Evolutionary conservation across 2,329 filamentous ascomycete species (phyloP), one percentile per base, ranked within the genome.

Genomic region (Lecanicillium sp.): DNA sequence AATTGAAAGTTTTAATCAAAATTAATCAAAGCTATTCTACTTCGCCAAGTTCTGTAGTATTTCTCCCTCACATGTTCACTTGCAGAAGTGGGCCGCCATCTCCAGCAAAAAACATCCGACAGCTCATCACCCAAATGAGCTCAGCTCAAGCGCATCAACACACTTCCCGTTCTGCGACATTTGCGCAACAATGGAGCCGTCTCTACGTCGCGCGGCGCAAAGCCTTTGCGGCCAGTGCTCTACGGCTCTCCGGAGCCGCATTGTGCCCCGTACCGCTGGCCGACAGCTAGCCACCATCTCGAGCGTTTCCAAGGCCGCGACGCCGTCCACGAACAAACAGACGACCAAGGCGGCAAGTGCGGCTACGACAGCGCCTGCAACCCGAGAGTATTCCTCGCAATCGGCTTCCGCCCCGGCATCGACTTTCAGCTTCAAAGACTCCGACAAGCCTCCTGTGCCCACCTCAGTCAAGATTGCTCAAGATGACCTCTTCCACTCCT

Each of bases 401-500:
- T 33, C 47, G n/a, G 41, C n/a, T n/a, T n/a, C n/a, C n/a, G n/a
- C n/a, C n/a, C n/a, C n/a, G n/a, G n/a, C 40, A 20, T 26, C 41
- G 23, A 44, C 47, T 2, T 44, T 49, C 3, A 44, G 35, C 35
- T 49, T 49, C 47, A 44, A 14, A 6, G 35, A 38, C 6, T 44
- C 55, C n/a, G 56, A 51, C n/a, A 56, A 56, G 20, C 44, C 51
- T 10, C 48, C 49, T 10, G 49, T 58, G 10, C 24, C 60, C 1
- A 47, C 63, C 8, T 55, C 56, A 15, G 51, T 62, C 20, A 61
- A 59, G 39, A 75, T 95, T 21, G 74, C 73, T 54, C 76, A 82
- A 43, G 82, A 94, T 68, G 86, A 96, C 63, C 83, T 98, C 49
- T 98, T 97, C 73, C 91, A 98, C 67, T 82, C 88, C 9, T 95